phyloP scores from a whole-genome alignment of 345 rosid genomes.

The Aegle marmelos region DNA sequence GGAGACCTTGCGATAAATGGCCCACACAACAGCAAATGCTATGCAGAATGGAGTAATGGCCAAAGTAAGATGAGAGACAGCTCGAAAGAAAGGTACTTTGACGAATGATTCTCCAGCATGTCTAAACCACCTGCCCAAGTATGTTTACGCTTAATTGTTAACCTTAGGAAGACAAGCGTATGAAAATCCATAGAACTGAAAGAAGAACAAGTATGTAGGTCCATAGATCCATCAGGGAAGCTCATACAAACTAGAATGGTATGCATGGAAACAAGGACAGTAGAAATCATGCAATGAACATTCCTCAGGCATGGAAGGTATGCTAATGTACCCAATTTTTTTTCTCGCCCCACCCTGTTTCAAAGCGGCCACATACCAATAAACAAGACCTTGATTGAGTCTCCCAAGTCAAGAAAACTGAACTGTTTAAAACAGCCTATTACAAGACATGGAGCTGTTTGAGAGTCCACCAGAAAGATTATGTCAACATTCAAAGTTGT shows the following conservation, averaged over 20 bases:
- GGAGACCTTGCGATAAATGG: slow-evolving; percentile 54
- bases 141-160: slow-evolving; percentile 6
- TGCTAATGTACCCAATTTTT: background rate
- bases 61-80: slow-evolving; percentile 79
- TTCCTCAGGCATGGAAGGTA: background rate
- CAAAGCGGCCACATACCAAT: background rate
- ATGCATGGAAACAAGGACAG: slow-evolving; percentile 11
- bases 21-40: slow-evolving; percentile 90
- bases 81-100: slow-evolving; percentile 88
- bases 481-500: background rate
- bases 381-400: background rate
- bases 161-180: slow-evolving; percentile 5
- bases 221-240: background rate
- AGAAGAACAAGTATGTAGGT: background rate
- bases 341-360: too few relatives aligned
- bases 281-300: background rate
- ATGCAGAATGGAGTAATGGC: slow-evolving; percentile 92
- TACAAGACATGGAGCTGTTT: background rate
- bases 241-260: background rate
- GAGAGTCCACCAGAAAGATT: background rate
- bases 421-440: background rate
- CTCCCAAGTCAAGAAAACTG: background rate
- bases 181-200: slow-evolving; percentile 4
- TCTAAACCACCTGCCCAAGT: slow-evolving; percentile 72
- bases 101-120: slow-evolving; percentile 57